Conservation (phyloP, 495 filamentous ascomycete species). For the Talaromyces nanjingensis region DNA sequence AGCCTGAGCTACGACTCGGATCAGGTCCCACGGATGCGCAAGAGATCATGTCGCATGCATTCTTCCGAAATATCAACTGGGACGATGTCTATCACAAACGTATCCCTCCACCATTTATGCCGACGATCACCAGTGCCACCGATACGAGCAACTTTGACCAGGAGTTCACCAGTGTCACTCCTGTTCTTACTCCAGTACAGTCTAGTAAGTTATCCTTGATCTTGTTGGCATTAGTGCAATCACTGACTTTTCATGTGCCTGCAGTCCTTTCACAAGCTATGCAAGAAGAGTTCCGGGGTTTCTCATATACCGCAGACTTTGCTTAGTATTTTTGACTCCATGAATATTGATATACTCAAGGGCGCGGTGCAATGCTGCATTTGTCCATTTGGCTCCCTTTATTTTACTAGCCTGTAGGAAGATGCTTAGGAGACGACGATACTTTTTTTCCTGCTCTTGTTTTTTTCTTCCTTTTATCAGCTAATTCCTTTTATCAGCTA, state of each 20-base stretch:
- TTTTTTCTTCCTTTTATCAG: neutral
- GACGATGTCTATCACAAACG: constrained; percentile 97
- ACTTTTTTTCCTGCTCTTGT: constrained; percentile 3
- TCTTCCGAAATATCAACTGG: constrained; percentile 98
- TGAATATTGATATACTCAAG: neutral
- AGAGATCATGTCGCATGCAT: constrained; percentile 98
- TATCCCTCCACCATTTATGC: constrained; percentile 80
- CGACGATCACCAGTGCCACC: constrained; percentile 79
- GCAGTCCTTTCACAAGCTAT: constrained; percentile 93
- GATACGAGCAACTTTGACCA: constrained; percentile 99
- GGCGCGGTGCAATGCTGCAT: neutral
- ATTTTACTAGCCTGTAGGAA: neutral
- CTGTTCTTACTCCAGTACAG: constrained; percentile 93
- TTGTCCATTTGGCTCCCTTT: neutral
- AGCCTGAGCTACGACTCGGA: constrained; percentile 87
- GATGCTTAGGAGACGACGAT: constrained; percentile 4
- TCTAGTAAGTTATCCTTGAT: constrained; percentile 60
- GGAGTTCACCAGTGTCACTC: constrained; percentile 98
- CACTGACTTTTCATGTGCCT: constrained; percentile 11
- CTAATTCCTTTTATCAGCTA: neutral
- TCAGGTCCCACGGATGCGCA: constrained; percentile 96
- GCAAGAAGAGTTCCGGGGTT: constrained; percentile 99
- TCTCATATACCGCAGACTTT: constrained; percentile 88
- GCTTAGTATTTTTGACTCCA: constrained; percentile 27
- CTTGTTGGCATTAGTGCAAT: neutral